Evolutionary conservation across 768 basidiomycete genomes (phyloP).

Genomic region (Podaxis pistillaris): DNA sequence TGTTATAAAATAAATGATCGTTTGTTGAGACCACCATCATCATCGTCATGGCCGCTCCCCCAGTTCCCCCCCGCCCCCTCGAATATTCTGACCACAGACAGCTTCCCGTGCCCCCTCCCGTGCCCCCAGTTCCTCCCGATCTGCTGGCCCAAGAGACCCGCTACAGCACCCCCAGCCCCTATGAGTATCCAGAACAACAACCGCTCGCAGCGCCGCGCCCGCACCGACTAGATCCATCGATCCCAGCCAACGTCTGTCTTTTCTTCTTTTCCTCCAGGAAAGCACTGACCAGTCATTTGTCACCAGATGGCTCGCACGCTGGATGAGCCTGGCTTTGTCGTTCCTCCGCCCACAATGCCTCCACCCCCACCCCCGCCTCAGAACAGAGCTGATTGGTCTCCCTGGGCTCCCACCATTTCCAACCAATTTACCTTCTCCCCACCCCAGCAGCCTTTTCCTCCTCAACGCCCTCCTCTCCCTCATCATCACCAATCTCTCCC

Average conservation of each 20-base stretch:
- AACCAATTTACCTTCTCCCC: constrained; percentile 22
- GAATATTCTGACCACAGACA: constrained; percentile 14
- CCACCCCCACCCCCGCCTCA: constrained; percentile 15
- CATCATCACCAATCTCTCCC: constrained; percentile 20
- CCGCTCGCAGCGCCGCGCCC: constrained; percentile 67
- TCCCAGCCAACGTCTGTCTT: constrained; percentile 61
- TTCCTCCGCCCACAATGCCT: constrained; percentile 14
- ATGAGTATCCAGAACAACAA: constrained; percentile 30
- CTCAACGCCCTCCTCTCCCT: neutral
- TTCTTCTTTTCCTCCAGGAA: constrained; percentile 3
- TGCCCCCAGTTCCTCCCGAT: constrained; percentile 49
- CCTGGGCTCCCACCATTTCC: constrained; percentile 18
- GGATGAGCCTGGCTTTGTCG: constrained; percentile 38
- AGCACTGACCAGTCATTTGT: neutral
- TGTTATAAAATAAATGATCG: neutral
- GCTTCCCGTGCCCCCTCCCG: constrained; percentile 35
- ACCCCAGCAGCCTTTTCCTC: constrained; percentile 15
- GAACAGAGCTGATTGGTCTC: constrained; percentile 15
- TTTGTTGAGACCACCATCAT: neutral
- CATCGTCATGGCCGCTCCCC: constrained; percentile 19
- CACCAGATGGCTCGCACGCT: constrained; percentile 62
- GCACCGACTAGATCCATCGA: constrained; percentile 55
- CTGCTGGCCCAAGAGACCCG: constrained; percentile 25
- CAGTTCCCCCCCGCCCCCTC: constrained; percentile 28
- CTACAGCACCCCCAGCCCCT: constrained; percentile 26